phyloP scores from a whole-genome alignment of 108 stramenopile genomes.

The Stephanodiscus triporus region DNA sequence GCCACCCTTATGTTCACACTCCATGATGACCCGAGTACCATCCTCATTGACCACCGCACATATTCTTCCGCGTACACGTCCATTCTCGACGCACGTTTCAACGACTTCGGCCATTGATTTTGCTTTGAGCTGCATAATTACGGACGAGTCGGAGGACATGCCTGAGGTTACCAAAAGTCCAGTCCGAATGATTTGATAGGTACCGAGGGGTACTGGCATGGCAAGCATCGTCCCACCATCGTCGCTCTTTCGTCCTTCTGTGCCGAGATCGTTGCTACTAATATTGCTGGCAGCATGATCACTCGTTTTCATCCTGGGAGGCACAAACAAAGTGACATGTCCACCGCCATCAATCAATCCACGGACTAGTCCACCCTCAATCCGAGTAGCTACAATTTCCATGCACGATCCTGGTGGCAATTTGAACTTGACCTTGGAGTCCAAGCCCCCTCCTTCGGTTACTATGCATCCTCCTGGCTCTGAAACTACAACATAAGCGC shows the following conservation, averaged over 20 bases:
- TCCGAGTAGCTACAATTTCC: conserved; percentile 42
- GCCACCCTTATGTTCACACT: background rate
- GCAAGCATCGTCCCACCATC: conserved; percentile 34
- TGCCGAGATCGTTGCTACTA: background rate
- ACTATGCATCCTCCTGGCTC: conserved; percentile 38
- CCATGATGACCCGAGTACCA: conserved; percentile 16
- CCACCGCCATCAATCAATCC: conserved; percentile 45
- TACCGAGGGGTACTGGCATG: conserved; percentile 49
- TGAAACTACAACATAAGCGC: conserved; percentile 41
- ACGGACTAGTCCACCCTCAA: conserved; percentile 41
- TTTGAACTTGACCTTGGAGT: conserved; percentile 41
- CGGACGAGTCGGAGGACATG: conserved; percentile 26
- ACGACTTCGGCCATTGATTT: conserved; percentile 37
- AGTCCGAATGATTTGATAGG: conserved; percentile 36
- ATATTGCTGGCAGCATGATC: background rate
- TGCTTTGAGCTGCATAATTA: conserved; percentile 24
- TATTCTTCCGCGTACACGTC: conserved; percentile 41
- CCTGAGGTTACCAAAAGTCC: conserved; percentile 29
- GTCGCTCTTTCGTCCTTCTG: conserved; percentile 1
- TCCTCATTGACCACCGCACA: conserved; percentile 17
- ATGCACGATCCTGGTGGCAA: conserved; percentile 36
- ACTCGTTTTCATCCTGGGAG: conserved; percentile 3
- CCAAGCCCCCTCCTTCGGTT: conserved; percentile 41
- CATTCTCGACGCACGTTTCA: conserved; percentile 47
- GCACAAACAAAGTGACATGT: conserved; percentile 36